phyloP scores from a whole-genome alignment of 768 basidiomycete species.

The Asterophora lycoperdoides region DNA sequence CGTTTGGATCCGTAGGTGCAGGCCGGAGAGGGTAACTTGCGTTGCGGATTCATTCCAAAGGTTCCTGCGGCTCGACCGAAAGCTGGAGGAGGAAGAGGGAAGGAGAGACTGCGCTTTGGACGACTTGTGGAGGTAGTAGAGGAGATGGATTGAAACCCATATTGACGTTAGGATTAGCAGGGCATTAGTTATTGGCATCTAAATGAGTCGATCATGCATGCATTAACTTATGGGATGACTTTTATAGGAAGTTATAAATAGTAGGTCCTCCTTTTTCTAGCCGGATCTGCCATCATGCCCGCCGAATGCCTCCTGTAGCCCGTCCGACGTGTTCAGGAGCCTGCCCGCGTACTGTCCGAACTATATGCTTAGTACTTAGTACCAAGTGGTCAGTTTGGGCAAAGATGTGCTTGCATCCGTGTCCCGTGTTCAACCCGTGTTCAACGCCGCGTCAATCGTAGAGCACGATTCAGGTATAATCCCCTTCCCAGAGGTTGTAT shows the following conservation, averaged over 20 bases:
- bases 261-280: no score
- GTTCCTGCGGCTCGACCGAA: conserved; percentile 3
- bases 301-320: no score
- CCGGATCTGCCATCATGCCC: no score
- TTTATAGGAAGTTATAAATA: no score
- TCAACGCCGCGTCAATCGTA: no score
- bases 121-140: conserved; percentile 15
- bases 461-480: no score
- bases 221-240: no score
- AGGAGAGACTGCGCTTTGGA: conserved; percentile 9
- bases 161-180: conserved; percentile 19
- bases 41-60: conserved; percentile 19
- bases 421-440: no score
- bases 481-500: conserved; percentile 15
- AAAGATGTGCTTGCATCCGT: conserved; percentile 20
- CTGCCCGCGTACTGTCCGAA: not conserved
- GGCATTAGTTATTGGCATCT: conserved; percentile 21
- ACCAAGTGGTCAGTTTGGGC: conserved; percentile 13
- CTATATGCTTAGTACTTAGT: no score
- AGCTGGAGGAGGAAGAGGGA: conserved; percentile 3
- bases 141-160: conserved; percentile 24
- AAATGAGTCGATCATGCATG: no score
- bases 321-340: not conserved
- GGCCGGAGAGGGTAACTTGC: conserved; percentile 19
- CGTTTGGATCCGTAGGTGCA: conserved; percentile 44